A percentile compares a stretch with the other conserved stretches of the same genome.
phyloP scores from a whole-genome alignment of 2,329 filamentous ascomycete species.

The Elsinoe ampelina region DNA sequence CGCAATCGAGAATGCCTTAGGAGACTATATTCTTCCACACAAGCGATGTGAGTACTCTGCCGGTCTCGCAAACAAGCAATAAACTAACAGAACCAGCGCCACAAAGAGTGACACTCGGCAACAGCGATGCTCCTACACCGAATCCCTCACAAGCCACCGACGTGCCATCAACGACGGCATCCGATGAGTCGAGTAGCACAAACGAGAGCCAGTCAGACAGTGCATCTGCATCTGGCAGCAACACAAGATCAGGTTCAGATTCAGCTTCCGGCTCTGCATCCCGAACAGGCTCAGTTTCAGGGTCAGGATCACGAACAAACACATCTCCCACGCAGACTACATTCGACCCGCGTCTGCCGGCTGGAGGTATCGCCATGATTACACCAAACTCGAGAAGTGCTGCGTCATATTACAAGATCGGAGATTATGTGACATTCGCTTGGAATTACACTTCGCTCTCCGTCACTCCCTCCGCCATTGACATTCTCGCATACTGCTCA shows the following conservation, averaged over 20 bases:
- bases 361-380: slow-evolving; percentile 54
- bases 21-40: slow-evolving; percentile 16
- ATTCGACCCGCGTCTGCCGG: slow-evolving; percentile 45
- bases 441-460: slow-evolving; percentile 62
- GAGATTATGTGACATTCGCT: slow-evolving; percentile 51
- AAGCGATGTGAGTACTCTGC: not conserved
- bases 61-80: not conserved
- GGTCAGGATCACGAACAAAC: slow-evolving; percentile 17
- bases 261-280: slow-evolving; percentile 16
- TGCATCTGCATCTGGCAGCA: slow-evolving; percentile 13
- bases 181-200: slow-evolving; percentile 15
- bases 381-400: slow-evolving; percentile 44
- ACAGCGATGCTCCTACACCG: slow-evolving; percentile 18
- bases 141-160: slow-evolving; percentile 12
- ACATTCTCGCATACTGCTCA: slow-evolving; percentile 53
- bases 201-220: slow-evolving; percentile 15
- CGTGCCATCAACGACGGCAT: slow-evolving; percentile 5
- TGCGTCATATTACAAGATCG: slow-evolving; percentile 50
- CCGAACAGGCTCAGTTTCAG: slow-evolving; percentile 12
- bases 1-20: slow-evolving; percentile 22
- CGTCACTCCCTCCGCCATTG: slow-evolving; percentile 49
- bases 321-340: slow-evolving; percentile 20
- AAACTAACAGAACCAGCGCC: slow-evolving; percentile 12
- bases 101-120: slow-evolving; percentile 19
- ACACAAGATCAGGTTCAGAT: slow-evolving; percentile 18